Evolutionary conservation across 495 filamentous ascomycete species (phyloP).

Genomic region (Endocarpon pusillum): DNA sequence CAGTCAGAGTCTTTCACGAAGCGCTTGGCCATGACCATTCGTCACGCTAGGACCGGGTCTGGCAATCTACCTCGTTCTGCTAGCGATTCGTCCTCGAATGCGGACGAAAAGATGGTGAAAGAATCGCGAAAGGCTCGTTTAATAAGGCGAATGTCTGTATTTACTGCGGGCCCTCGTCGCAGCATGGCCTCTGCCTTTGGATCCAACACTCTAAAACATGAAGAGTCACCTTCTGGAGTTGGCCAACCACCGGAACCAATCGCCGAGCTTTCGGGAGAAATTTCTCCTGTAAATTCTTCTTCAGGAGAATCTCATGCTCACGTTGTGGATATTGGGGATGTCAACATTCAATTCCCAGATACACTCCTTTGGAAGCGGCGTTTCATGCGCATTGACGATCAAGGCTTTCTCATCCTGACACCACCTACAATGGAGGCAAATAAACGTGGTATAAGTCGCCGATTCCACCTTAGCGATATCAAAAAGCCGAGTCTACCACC

Average conservation of each 20-base stretch:
- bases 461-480: constrained; percentile 72
- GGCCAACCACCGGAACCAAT: constrained; percentile 22
- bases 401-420: constrained; percentile 60
- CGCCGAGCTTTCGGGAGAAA: too few relatives aligned
- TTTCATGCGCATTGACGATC: constrained; percentile 57
- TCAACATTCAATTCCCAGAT: constrained; percentile 89
- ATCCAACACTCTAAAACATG: too few relatives aligned
- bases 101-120: constrained; percentile 42
- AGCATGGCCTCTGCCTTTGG: too few relatives aligned
- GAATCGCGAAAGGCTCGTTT: constrained; percentile 53
- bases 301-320: constrained; percentile 17
- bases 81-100: constrained; percentile 21
- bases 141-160: constrained; percentile 63
- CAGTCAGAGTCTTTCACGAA: constrained; percentile 16
- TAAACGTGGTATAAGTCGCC: constrained; percentile 43
- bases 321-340: constrained; percentile 59
- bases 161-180: constrained; percentile 44
- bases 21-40: constrained; percentile 16
- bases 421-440: constrained; percentile 28
- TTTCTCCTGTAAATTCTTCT: constrained; percentile 10
- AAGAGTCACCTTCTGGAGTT: too few relatives aligned
- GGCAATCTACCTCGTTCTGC: constrained; percentile 22
- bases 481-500: constrained; percentile 60
- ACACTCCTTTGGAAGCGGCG: constrained; percentile 84
- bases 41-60: constrained; percentile 20